A percentile compares a stretch with the other conserved stretches of the same genome.
phyloP scores from a whole-genome alignment of 345 rosid species.

The Adansonia digitata region DNA sequence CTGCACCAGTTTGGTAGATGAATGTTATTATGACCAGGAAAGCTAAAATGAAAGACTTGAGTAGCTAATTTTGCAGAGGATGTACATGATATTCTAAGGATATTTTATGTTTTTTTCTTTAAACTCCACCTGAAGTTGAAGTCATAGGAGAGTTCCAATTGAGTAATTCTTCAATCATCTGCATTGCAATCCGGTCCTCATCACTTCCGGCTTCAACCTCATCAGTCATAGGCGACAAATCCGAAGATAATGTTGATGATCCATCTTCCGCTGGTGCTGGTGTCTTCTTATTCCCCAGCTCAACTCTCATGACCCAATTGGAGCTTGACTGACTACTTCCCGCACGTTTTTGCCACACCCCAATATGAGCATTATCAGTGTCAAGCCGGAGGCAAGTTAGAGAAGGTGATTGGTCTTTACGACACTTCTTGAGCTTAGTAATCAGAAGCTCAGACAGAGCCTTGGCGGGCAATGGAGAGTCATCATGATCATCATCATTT shows the following conservation, averaged over 20 bases:
- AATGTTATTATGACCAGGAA: neutral
- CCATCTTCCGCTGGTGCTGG: conserved; percentile 10
- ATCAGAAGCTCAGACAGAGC: conserved; percentile 43
- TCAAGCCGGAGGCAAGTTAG: conserved; percentile 76
- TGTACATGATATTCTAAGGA: neutral
- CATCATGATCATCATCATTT: neutral
- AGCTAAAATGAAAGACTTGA: neutral
- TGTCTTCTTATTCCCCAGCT: conserved; percentile 36
- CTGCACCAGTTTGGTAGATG: neutral
- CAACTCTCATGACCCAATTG: conserved; percentile 71
- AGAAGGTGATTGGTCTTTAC: conserved; percentile 54
- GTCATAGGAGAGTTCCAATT: conserved; percentile 42
- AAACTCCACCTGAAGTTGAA: conserved; percentile 6
- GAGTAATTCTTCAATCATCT: conserved; percentile 78
- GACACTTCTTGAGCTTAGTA: conserved; percentile 50
- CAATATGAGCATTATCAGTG: conserved; percentile 59
- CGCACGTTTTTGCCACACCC: conserved; percentile 73
- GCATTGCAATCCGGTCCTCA: conserved; percentile 57
- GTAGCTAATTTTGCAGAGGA: neutral
- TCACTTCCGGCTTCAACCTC: conserved; percentile 29
- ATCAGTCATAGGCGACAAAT: neutral
- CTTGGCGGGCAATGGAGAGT: conserved; percentile 29
- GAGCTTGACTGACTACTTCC: conserved; percentile 47
- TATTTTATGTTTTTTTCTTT: neutral
- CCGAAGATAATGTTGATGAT: conserved; percentile 8